These are phyloP conservation scores for Gentiana dahurica DNA, from an alignment of 257 asterid species.

Conservation along the genomic window DNA sequence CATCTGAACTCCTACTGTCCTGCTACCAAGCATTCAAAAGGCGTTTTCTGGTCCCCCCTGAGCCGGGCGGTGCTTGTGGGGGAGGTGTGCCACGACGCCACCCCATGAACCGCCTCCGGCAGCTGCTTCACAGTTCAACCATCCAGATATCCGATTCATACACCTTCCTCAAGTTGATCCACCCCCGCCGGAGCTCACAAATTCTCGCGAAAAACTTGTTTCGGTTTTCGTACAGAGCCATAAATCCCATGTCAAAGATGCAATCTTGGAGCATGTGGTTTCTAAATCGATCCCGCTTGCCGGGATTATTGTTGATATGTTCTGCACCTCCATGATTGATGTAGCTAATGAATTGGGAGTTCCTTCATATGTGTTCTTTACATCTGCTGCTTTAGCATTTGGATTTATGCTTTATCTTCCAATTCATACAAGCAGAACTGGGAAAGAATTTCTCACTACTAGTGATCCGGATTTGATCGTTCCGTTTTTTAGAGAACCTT, in stretches of 20 bases:
- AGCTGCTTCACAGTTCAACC: too few relatives aligned
- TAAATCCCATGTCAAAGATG: conserved; percentile 10
- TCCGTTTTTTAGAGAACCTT: conserved; percentile 8
- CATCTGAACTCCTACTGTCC: too few relatives aligned
- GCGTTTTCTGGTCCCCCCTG: too few relatives aligned
- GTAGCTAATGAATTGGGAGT: conserved; percentile 23
- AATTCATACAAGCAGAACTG: conserved; percentile 3
- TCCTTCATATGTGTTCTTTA: conserved; percentile 18
- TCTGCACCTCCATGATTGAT: conserved; percentile 27
- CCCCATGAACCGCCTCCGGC: too few relatives aligned
- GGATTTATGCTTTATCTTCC: conserved; percentile 23
- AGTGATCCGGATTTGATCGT: background rate
- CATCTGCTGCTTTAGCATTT: conserved; percentile 13
- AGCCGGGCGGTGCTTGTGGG: too few relatives aligned
- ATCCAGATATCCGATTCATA: too few relatives aligned
- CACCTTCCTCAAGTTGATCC: too few relatives aligned
- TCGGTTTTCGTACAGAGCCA: background rate
- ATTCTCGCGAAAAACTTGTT: too few relatives aligned
- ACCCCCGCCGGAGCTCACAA: too few relatives aligned
- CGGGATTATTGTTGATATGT: conserved; percentile 12
- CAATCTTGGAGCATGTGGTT: conserved; percentile 1
- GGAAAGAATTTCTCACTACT: too few relatives aligned
- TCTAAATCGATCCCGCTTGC: background rate
- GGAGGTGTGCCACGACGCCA: too few relatives aligned
- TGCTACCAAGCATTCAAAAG: too few relatives aligned